Percentiles rank a stretch among this genome's conserved stretches.
These are phyloP conservation scores for Aegle marmelos DNA, from an alignment of 345 rosid genomes.

Conservation along the genomic window DNA sequence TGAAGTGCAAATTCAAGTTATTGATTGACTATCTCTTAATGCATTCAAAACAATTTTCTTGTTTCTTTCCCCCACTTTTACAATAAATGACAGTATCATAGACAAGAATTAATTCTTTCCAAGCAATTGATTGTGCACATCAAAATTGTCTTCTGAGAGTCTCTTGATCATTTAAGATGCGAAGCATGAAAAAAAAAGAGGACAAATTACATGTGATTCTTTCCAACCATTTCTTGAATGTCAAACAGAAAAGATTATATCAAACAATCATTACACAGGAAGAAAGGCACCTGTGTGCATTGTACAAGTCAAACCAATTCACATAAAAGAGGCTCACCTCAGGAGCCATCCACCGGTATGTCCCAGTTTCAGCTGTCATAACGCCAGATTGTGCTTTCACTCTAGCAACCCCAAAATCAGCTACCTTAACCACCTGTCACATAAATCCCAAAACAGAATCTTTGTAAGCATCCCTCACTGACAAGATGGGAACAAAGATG, in stretches of 20 bases:
- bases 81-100: not conserved
- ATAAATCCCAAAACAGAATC: not conserved
- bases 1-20: not conserved
- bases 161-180: not conserved
- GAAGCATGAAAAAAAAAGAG: not conserved
- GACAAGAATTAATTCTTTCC: not conserved
- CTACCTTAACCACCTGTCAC: slow-evolving; percentile 88
- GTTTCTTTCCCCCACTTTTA: too few species aligned
- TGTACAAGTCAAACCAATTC: not conserved
- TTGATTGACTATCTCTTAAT: not conserved
- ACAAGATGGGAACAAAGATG: not conserved
- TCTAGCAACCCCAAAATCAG: slow-evolving; percentile 98
- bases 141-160: not conserved
- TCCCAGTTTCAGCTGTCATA: slow-evolving; percentile 99
- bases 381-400: slow-evolving; percentile 90
- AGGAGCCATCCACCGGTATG: slow-evolving; percentile 99
- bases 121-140: not conserved
- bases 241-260: not conserved
- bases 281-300: not conserved
- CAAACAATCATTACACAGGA: not conserved
- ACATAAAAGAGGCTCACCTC: slow-evolving; percentile 49
- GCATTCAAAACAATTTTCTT: not conserved
- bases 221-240: not conserved
- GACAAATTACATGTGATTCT: not conserved
- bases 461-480: not conserved